A percentile compares a stretch with the other conserved stretches of the same genome.
Evolutionary conservation across 352 stramenopile genomes (phyloP).

Genomic region (Globisporangium alternatum): DNA sequence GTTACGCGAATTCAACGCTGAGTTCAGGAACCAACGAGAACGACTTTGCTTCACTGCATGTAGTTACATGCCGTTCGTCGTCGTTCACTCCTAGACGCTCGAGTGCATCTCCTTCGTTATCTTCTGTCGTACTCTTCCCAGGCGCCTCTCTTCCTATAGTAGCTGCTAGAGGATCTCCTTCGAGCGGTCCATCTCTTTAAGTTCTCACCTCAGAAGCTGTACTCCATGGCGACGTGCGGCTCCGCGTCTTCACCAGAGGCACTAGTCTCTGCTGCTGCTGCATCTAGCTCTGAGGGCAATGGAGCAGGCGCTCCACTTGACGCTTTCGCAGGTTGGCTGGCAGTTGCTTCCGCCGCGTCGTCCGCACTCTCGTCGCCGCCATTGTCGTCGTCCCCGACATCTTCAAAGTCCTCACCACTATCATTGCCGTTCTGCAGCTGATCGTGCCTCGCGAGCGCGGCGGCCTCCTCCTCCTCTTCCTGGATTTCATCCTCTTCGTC

Average conservation of each 20-base stretch:
- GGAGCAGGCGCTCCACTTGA: neutral
- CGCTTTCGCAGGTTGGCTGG: neutral
- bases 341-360: neutral
- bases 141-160: no score
- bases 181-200: neutral
- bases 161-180: no score
- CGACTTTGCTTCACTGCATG: no score
- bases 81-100: no score
- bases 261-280: neutral
- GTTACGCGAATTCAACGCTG: no score
- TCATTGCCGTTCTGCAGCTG: constrained; percentile 9
- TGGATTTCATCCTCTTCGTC: constrained; percentile 28
- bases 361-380: constrained; percentile 20
- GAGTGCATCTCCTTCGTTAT: no score
- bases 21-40: no score
- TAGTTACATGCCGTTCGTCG: no score
- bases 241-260: neutral
- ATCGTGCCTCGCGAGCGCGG: constrained; percentile 14
- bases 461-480: constrained; percentile 12
- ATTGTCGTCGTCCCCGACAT: constrained; percentile 23
- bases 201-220: constrained; percentile 5
- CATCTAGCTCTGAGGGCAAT: neutral
- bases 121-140: no score
- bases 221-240: constrained; percentile 6
- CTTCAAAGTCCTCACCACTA: constrained; percentile 21